Percentiles rank a stretch among this genome's conserved stretches.
Evolutionary conservation across 2,329 filamentous ascomycete species (phyloP).

Genomic region (Colletotrichum paranaense): DNA sequence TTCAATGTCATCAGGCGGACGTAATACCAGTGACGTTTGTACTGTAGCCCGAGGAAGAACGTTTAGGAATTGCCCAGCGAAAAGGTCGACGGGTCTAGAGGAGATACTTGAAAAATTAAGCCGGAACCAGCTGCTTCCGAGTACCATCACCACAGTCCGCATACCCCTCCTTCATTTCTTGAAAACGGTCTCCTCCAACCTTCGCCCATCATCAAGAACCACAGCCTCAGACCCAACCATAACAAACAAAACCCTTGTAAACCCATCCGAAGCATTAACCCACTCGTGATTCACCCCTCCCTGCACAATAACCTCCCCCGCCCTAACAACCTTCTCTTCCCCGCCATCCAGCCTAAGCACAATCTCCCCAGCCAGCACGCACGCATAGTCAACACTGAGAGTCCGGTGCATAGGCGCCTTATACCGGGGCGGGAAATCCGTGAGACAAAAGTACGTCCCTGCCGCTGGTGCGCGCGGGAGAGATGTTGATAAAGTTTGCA

Average conservation of each 20-base stretch:
- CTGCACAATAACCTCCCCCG: not conserved
- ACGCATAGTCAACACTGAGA: not conserved
- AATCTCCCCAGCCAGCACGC: not conserved
- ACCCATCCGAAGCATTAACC: not conserved
- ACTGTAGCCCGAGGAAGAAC: no score
- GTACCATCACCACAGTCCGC: no score
- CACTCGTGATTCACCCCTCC: not conserved
- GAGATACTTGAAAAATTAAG: rapidly evolving
- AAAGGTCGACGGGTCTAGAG: no score
- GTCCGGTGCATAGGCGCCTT: not conserved
- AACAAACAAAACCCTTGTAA: not conserved
- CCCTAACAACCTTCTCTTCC: not conserved
- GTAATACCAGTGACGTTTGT: no score
- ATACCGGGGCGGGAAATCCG: not conserved
- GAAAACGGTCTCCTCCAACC: not conserved
- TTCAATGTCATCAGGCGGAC: no score
- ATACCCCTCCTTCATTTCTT: not conserved
- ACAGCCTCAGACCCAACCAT: not conserved
- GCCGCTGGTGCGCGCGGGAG: not conserved
- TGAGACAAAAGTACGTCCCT: not conserved
- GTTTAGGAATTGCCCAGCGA: no score
- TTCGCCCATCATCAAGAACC: not conserved
- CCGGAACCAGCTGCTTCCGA: no score
- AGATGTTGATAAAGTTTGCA: not conserved
- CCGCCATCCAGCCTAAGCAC: not conserved